phyloP scores from a whole-genome alignment of 2,329 filamentous ascomycete species.

The Atkinsonella texensis region DNA sequence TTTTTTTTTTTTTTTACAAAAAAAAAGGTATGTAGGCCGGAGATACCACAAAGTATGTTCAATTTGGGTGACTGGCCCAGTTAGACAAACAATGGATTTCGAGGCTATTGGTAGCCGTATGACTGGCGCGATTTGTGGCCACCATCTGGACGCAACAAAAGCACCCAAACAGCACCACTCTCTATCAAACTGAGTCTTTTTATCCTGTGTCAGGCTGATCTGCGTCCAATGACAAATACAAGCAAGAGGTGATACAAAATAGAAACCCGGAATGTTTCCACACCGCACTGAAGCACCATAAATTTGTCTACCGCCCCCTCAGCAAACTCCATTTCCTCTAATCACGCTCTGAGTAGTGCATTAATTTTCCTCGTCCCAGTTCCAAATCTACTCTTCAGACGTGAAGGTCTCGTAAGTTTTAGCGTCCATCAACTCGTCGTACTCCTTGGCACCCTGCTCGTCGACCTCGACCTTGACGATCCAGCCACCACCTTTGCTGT shows the following conservation, averaged over 20 bases:
- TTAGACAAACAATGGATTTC: not conserved
- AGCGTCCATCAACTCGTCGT: constrained; percentile 65
- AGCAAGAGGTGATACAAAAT: constrained; percentile 1
- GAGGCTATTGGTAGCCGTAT: not conserved
- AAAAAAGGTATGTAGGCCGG: too few species aligned
- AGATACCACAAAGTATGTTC: not conserved
- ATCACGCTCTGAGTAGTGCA: not conserved
- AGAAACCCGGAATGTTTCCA: not conserved
- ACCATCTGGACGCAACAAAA: too few species aligned
- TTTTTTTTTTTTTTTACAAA: too few species aligned
- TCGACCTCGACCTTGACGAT: constrained; percentile 75
- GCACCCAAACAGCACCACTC: not conserved
- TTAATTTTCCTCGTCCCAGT: not conserved
- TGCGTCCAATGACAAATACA: constrained; percentile 1
- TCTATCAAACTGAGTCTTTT: not conserved
- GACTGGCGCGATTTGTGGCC: too few species aligned
- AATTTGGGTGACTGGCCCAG: not conserved
- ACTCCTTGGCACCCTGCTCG: constrained; percentile 51
- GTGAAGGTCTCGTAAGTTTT: constrained; percentile 70
- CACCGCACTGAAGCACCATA: not conserved
- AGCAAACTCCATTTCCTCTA: not conserved
- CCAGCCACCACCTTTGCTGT: constrained; percentile 69
- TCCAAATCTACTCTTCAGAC: constrained; percentile 9
- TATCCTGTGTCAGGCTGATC: constrained; percentile 7
- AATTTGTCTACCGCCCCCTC: not conserved